Percentiles rank a stretch among this genome's conserved stretches.
Evolutionary conservation across 2,329 filamentous ascomycete genomes (phyloP).

Genomic region (Hypoxylon sp.): DNA sequence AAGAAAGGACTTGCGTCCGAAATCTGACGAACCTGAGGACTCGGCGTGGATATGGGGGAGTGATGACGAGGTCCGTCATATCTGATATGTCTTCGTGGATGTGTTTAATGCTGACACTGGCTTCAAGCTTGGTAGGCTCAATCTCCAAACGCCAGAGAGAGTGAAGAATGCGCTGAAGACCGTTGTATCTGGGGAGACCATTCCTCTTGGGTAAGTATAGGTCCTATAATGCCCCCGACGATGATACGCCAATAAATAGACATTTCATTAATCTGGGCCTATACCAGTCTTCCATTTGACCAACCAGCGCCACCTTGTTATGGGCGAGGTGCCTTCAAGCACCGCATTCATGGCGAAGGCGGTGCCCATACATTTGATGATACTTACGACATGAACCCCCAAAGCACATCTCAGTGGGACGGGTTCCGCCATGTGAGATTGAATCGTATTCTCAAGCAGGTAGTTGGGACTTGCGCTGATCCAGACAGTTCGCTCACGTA

Average conservation of each 20-base stretch:
- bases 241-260: background rate
- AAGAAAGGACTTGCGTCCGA: conserved; percentile 29
- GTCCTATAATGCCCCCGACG: background rate
- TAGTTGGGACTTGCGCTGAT: background rate
- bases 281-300: conserved; percentile 27
- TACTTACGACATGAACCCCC: conserved; percentile 29
- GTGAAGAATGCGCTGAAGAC: conserved; percentile 30
- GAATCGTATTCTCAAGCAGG: no score
- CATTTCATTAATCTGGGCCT: conserved; percentile 3
- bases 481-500: conserved; percentile 28
- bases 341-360: conserved; percentile 9
- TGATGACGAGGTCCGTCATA: conserved; percentile 23
- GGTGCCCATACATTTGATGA: conserved; percentile 18
- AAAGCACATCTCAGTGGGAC: conserved; percentile 33
- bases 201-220: conserved; percentile 18
- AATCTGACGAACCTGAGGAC: conserved; percentile 26
- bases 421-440: conserved; percentile 31
- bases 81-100: background rate
- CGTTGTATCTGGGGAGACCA: conserved; percentile 16
- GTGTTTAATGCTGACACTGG: background rate
- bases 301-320: conserved; percentile 21
- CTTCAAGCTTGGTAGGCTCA: conserved; percentile 24
- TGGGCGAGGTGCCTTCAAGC: conserved; percentile 19
- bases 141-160: conserved; percentile 30
- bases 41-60: conserved; percentile 33